Conservation (phyloP, 2,329 filamentous ascomycete genomes). For the Purpureocillium takamizusanense region DNA sequence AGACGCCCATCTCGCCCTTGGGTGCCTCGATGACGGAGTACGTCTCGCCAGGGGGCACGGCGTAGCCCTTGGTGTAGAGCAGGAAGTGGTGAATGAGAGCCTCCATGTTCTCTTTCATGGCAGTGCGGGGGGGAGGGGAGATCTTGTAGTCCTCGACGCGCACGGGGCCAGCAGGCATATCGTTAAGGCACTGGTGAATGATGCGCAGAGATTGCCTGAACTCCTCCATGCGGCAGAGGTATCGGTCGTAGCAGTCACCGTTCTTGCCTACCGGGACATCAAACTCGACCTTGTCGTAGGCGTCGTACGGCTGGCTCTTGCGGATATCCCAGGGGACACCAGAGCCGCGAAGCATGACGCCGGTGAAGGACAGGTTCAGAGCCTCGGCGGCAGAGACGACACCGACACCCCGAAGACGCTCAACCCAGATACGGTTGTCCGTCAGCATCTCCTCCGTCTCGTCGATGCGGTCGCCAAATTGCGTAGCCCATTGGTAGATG, state of each 20-base stretch:
- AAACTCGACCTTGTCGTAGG: constrained; percentile 96
- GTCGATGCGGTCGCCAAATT: constrained; percentile 96
- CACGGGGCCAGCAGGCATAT: constrained; percentile 92
- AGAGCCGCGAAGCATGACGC: constrained; percentile 95
- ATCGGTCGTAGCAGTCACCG: constrained; percentile 98
- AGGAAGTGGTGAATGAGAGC: constrained; percentile 98
- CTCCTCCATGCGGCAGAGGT: constrained; percentile 98
- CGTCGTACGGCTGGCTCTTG: constrained; percentile 95
- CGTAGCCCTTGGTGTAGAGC: constrained; percentile 96
- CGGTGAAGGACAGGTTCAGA: constrained; percentile 93
- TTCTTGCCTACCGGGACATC: constrained; percentile 94
- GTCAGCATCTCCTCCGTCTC: constrained; percentile 98
- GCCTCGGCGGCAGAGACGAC: constrained; percentile 87
- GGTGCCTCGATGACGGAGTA: constrained; percentile 98
- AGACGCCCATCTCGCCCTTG: constrained; percentile 99
- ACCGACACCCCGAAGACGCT: constrained; percentile 82
- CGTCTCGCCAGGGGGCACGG: constrained; percentile 93
- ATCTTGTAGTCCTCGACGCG: constrained; percentile 99
- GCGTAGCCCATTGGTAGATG: constrained; percentile 99
- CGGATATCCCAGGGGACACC: constrained; percentile 94
- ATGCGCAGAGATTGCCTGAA: constrained; percentile 97
- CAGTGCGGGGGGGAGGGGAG: constrained; percentile 84
- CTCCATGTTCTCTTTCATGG: constrained; percentile 99
- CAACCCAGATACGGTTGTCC: constrained; percentile 98
- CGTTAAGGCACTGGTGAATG: constrained; percentile 97